phyloP scores from a whole-genome alignment of 1,284 basidiomycete species.

The Ganoderma leucocontextum region DNA sequence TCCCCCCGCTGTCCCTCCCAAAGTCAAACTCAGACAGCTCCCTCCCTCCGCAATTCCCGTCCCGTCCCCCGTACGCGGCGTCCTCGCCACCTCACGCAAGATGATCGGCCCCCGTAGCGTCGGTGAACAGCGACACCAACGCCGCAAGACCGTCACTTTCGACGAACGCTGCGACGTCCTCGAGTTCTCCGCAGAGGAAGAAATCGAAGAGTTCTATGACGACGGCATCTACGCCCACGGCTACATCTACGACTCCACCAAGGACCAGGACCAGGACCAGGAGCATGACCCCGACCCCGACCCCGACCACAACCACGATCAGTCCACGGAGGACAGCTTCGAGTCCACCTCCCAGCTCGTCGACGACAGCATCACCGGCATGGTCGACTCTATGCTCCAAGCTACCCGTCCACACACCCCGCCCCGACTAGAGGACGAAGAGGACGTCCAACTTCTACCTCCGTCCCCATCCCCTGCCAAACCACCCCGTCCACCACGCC shows the following conservation, averaged over 20 bases:
- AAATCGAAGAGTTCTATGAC: constrained; percentile 48
- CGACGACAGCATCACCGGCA: constrained; percentile 67
- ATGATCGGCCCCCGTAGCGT: constrained; percentile 83
- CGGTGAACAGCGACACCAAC: constrained; percentile 61
- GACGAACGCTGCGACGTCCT: constrained; percentile 88
- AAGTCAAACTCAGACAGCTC: constrained; percentile 30
- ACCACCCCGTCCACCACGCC: constrained; percentile 22
- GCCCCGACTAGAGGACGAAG: constrained; percentile 38
- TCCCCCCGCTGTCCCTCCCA: constrained; percentile 40
- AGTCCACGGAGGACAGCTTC: constrained; percentile 29
- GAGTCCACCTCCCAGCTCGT: constrained; percentile 44
- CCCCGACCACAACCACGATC: constrained; percentile 36
- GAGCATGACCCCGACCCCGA: constrained; percentile 21
- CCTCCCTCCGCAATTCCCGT: constrained; percentile 57
- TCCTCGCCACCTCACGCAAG: constrained; percentile 60
- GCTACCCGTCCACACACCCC: constrained; percentile 41
- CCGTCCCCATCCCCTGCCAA: constrained; percentile 69
- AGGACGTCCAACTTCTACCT: constrained; percentile 61
- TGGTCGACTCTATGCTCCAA: constrained; percentile 68
- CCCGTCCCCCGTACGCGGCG: constrained; percentile 67
- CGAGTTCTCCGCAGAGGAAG: constrained; percentile 74
- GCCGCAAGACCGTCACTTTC: constrained; percentile 87
- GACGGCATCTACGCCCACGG: constrained; percentile 52
- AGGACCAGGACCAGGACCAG: constrained; percentile 19
- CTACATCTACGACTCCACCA: constrained; percentile 11